Conservation (phyloP, 1,284 basidiomycete species). For the Ganoderma boninense region DNA sequence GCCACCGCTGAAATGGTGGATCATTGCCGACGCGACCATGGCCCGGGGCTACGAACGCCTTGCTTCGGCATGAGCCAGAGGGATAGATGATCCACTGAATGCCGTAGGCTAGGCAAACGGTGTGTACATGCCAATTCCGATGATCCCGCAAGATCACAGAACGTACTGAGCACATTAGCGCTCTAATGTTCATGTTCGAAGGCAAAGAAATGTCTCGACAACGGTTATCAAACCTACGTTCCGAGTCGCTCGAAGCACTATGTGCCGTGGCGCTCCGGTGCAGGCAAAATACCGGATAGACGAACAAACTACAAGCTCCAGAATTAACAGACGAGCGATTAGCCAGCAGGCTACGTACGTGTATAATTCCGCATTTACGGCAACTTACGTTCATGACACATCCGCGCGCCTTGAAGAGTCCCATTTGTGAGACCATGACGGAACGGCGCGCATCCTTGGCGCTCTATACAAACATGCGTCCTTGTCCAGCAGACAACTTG, state of each 20-base stretch:
- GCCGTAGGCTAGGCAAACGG: too few relatives aligned
- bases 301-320: neutral
- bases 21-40: neutral
- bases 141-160: too few relatives aligned
- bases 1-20: slow-evolving; percentile 1
- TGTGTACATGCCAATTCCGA: too few relatives aligned
- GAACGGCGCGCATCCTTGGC: neutral
- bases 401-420: neutral
- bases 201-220: neutral
- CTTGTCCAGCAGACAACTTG: too few relatives aligned
- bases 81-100: neutral
- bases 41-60: neutral
- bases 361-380: neutral
- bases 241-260: neutral
- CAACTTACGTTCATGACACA: neutral
- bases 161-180: neutral
- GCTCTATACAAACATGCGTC: neutral
- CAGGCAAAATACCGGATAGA: neutral
- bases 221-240: neutral
- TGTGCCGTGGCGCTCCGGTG: neutral
- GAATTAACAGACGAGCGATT: neutral
- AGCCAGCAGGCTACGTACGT: neutral
- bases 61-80: neutral
- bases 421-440: neutral
- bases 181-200: neutral